phyloP scores from a whole-genome alignment of 257 asterid genomes.

The Salvia hispanica region DNA sequence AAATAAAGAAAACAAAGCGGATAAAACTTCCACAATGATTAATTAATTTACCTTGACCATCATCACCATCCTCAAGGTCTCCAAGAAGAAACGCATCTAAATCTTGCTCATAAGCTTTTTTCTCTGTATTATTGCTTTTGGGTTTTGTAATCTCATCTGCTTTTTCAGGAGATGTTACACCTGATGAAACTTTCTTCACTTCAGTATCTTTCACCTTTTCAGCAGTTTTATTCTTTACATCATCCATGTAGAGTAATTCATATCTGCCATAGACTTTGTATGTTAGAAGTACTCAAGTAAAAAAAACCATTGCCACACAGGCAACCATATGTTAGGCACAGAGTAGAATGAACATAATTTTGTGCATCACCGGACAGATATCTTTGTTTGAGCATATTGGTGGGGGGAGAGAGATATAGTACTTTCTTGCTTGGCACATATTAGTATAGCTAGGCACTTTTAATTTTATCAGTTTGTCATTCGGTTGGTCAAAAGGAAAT shows the following conservation, averaged over 20 bases:
- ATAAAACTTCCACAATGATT: not conserved
- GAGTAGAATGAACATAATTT: not conserved
- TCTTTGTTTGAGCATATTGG: not conserved
- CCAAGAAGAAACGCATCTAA: slow-evolving; percentile 95
- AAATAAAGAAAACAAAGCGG: slow-evolving; percentile 15
- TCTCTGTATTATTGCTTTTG: slow-evolving; percentile 46
- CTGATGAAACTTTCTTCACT: slow-evolving; percentile 48
- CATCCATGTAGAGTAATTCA: slow-evolving; percentile 72
- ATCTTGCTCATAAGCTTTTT: slow-evolving; percentile 79
- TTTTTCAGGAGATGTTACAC: slow-evolving; percentile 49
- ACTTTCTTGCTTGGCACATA: not conserved
- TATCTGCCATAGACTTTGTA: slow-evolving; percentile 50
- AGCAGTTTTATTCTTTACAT: slow-evolving; percentile 49
- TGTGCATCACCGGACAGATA: not conserved
- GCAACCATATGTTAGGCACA: slow-evolving; percentile 4
- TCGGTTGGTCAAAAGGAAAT: too few species aligned
- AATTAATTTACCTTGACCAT: slow-evolving; percentile 68
- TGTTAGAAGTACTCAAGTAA: slow-evolving; percentile 29
- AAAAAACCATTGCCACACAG: slow-evolving; percentile 14
- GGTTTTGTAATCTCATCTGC: slow-evolving; percentile 41
- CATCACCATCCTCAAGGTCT: slow-evolving; percentile 78
- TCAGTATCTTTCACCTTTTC: slow-evolving; percentile 54
- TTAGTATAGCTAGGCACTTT: not conserved
- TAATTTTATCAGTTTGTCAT: not conserved
- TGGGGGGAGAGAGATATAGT: not conserved